Base-by-base conservation (phyloP, 192 early-diverging fungal species). In the Coemansia umbellata region DNA sequence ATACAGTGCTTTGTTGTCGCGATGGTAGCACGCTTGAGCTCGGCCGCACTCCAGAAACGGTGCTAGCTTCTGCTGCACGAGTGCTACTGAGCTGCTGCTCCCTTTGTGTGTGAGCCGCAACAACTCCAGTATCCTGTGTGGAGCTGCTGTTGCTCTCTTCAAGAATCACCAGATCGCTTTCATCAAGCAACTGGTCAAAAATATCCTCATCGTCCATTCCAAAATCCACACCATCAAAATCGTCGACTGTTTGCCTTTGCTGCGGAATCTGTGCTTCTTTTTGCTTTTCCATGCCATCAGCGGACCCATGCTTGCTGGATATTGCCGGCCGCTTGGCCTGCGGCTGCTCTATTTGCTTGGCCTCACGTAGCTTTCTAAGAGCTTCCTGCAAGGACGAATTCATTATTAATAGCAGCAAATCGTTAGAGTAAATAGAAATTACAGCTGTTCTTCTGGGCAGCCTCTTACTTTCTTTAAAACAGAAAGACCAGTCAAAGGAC, bases 331-430 rank as follows among this genome's bases (percentile, higher is more conserved):
- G 53, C 24, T 69, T 69, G 4, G 60, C 55, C 43, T 51, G 55
- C 8, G 67, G 39, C 37, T 42, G 54, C 37, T 47, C 59, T 3
- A 33, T 26, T 26, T 69, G 48, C 17, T 51, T 57, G 17, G 36
- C 48, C 22, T 69, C 67, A 39, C 55, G 67, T 33, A 69, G 45
- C 55, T 63, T 69, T 28, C 62, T 62, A 18, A 69, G 42, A 19
- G 67, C 67, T 23, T 69, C 60, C 10, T 69, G 60, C 11, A 69
- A 39, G 8, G 67, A 41, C n/a, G 50, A 53, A 42, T 43, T 63
- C 67, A 69, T 69, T 37, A n/a, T n/a, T n/a, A n/a, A n/a, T n/a
- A n/a, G n/a, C n/a, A n/a, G n/a, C n/a, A n/a, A n/a, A n/a, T n/a
- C n/a, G n/a, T n/a, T n/a, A n/a, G n/a, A n/a, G n/a, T n/a, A n/a